Percentiles rank a stretch among this genome's conserved stretches.
Conservation (phyloP, 129 eudicot genomes). For the Tagetes patula region DNA sequence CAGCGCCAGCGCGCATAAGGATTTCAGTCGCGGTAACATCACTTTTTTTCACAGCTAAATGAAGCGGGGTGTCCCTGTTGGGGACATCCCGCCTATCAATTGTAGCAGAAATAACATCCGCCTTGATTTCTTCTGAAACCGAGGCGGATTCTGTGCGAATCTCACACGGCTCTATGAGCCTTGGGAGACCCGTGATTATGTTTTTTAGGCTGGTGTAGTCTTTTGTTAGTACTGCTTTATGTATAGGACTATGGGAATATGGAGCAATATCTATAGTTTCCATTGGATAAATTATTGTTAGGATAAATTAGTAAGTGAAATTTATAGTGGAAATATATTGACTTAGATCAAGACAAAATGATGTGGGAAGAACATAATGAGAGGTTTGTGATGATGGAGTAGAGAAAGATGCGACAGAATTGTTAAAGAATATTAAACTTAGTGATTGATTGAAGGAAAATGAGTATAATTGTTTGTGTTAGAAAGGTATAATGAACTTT, state of each 20-base stretch:
- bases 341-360: too few relatives aligned
- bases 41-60: slow-evolving; percentile 41
- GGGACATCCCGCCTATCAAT: slow-evolving; percentile 55
- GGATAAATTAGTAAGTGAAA: too few relatives aligned
- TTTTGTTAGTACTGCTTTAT: slow-evolving; percentile 38
- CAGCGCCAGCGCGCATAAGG: slow-evolving; percentile 51
- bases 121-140: slow-evolving; percentile 40
- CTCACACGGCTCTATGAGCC: slow-evolving; percentile 32
- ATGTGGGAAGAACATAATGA: neutral
- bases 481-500: slow-evolving; percentile 25
- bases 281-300: slow-evolving; percentile 19
- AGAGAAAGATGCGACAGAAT: slow-evolving; percentile 19
- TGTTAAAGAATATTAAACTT: slow-evolving; percentile 22
- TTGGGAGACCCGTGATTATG: slow-evolving; percentile 41
- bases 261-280: slow-evolving; percentile 39
- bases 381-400: slow-evolving; percentile 22
- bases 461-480: slow-evolving; percentile 21
- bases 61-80: slow-evolving; percentile 53
- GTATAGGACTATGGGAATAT: slow-evolving; percentile 50
- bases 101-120: slow-evolving; percentile 42
- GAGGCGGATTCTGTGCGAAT: slow-evolving; percentile 38
- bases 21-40: slow-evolving; percentile 41
- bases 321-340: too few relatives aligned
- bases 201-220: slow-evolving; percentile 35
- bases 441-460: slow-evolving; percentile 25